Evolutionary conservation across 805 yeast species (phyloP), one percentile per base, ranked within the genome.

Genomic region (Ogataea saltuana): DNA sequence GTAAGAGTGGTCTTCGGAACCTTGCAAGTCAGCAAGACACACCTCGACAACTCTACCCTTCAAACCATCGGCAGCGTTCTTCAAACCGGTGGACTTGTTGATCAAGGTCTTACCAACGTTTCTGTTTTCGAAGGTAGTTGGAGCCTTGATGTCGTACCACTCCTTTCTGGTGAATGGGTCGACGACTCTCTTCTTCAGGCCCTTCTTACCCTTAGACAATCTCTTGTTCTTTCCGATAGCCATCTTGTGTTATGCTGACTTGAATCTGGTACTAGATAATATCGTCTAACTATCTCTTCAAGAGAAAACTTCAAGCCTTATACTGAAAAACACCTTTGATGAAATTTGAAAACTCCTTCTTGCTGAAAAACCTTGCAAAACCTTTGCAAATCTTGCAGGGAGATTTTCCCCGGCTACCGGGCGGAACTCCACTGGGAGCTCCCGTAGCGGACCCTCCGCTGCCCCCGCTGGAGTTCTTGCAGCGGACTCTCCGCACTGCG

Each of bases 111-210:
- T 90, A 75, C 98, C 98, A 70, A 89, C 97, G 67, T 87, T 88
- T 79, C 97, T 90, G 86, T 88, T 88, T 77, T 90, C 97, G 68
- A 90, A 91, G 65, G 97, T 89, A 66, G 97, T 84, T 69, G 98
- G 98, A 60, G 98, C 98, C 81, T 90, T 89, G 78, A 90, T 88
- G 75, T 87, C 95, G 75, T 79, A 90, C 98, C 98, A 91, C 67
- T 90, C 98, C 80, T 91, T 91, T 77, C 90, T 89, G 84, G 96
- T 81, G 93, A 91, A 91, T 71, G 98, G 98, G 82, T 91, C 99
- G 63, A 89, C 95, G 71, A 87, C 93, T 85, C 85, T 91, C 95
- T 91, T 93, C 95, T 91, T 91, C 75, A 88, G 78, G 70, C 98
- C 97, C 78, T 91, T 91, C 88, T 85, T 85, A 70, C 93, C 91